Conservation (phyloP, 768 basidiomycete species). For the Steccherinum ochraceum region DNA sequence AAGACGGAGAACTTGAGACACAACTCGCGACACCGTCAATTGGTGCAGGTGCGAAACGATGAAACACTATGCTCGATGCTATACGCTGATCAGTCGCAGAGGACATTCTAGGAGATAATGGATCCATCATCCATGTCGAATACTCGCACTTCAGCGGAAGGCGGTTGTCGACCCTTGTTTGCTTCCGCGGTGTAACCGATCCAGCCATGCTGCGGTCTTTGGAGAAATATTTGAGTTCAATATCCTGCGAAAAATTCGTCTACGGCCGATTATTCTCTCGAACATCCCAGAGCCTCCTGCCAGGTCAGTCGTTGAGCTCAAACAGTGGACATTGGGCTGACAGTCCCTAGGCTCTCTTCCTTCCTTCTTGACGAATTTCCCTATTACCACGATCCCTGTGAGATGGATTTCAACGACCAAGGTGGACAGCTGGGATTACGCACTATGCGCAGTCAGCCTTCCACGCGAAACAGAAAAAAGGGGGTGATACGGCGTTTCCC, state of each 20-base stretch:
- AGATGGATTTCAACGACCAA: slow-evolving; percentile 37
- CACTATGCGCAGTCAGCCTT: slow-evolving; percentile 38
- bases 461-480: too few relatives aligned
- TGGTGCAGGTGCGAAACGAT: slow-evolving; percentile 37
- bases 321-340: background rate
- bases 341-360: slow-evolving; percentile 18
- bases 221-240: background rate
- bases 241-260: slow-evolving; percentile 17
- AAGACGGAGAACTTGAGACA: slow-evolving; percentile 37
- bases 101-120: background rate
- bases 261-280: slow-evolving; percentile 45
- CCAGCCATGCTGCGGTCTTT: slow-evolving; percentile 2
- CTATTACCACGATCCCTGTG: slow-evolving; percentile 48
- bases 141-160: background rate
- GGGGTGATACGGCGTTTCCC: too few relatives aligned
- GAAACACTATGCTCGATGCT: too few relatives aligned
- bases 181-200: slow-evolving; percentile 10
- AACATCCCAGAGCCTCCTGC: slow-evolving; percentile 16
- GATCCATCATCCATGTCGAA: background rate
- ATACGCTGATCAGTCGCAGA: too few relatives aligned
- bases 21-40: slow-evolving; percentile 32
- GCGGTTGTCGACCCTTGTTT: slow-evolving; percentile 1
- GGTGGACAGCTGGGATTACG: slow-evolving; percentile 49
- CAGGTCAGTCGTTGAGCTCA: slow-evolving; percentile 23
- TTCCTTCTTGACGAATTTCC: slow-evolving; percentile 28